Evolutionary conservation across 371 early-diverging fungal species (phyloP).

Genomic region (Zychaea mexicana): DNA sequence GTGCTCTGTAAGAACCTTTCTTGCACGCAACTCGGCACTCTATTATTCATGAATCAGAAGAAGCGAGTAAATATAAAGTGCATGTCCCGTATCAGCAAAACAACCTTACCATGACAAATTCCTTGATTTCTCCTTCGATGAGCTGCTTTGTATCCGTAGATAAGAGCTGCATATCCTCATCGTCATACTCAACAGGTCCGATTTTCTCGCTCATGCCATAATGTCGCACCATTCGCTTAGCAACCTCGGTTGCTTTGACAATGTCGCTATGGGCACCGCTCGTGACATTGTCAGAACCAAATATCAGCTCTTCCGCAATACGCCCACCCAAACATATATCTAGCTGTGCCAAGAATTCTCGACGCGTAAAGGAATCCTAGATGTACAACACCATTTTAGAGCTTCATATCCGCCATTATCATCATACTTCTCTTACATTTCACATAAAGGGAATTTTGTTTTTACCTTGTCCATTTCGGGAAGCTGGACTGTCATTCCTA

Average conservation of each 20-base stretch:
- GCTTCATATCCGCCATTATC: no score
- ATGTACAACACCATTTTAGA: no score
- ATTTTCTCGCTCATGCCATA: conserved; percentile 96
- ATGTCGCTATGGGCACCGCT: conserved; percentile 94
- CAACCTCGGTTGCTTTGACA: conserved; percentile 88
- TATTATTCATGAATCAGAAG: no score
- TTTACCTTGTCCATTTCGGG: conserved; percentile 90
- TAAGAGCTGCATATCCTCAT: conserved; percentile 74
- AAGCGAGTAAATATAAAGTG: no score
- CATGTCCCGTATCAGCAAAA: no score
- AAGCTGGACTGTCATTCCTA: conserved; percentile 93
- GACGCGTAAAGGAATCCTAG: conserved; percentile 75
- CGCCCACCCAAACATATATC: conserved; percentile 98
- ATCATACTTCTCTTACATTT: no score
- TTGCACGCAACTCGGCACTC: conserved; percentile 63
- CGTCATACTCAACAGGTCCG: conserved; percentile 61
- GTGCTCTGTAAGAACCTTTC: conserved; percentile 63
- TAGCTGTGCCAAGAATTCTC: conserved; percentile 86
- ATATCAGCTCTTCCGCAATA: conserved; percentile 94
- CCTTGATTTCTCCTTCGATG: conserved; percentile 87
- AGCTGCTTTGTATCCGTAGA: conserved; percentile 74
- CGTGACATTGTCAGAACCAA: conserved; percentile 92
- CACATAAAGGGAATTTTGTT: no score
- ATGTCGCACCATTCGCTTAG: conserved; percentile 89
- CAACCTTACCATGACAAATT: conserved; percentile 50